Evolutionary conservation across 495 filamentous ascomycete genomes (phyloP).

Genomic region (Lepidopterella palustris): DNA sequence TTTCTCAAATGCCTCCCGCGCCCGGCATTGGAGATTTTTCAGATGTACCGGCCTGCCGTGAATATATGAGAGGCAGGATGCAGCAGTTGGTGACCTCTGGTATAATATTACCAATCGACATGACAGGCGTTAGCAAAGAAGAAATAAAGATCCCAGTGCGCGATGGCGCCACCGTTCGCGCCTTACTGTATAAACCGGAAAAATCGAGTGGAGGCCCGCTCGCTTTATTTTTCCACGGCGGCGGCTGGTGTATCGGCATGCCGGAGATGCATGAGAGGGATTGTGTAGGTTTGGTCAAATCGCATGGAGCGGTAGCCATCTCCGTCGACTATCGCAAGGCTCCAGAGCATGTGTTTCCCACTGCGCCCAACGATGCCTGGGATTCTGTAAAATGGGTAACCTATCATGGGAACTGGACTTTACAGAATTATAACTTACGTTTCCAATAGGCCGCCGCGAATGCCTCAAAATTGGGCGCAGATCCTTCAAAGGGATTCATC

Average conservation of each 20-base stretch:
- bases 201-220: not conserved
- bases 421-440: not conserved
- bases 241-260: constrained; percentile 7
- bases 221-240: constrained; percentile 4
- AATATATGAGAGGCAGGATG: not conserved
- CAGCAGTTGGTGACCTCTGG: constrained; percentile 6
- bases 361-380: not conserved
- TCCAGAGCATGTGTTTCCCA: not conserved
- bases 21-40: constrained; percentile 6
- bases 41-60: not conserved
- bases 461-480: constrained; percentile 10
- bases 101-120: constrained; percentile 8
- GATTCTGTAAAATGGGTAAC: constrained; percentile 15
- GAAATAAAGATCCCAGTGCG: constrained; percentile 18
- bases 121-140: constrained; percentile 10
- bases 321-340: constrained; percentile 3
- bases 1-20: constrained; percentile 4
- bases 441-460: constrained; percentile 9
- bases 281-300: not conserved
- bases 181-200: constrained; percentile 1
- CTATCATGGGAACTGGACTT: not conserved
- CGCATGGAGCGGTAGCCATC: not conserved
- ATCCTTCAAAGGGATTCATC: constrained; percentile 22
- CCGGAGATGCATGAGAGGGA: not conserved
- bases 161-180: constrained; percentile 11